phyloP scores from a whole-genome alignment of 2,329 filamentous ascomycete species.

The Xylariaceae sp. region DNA sequence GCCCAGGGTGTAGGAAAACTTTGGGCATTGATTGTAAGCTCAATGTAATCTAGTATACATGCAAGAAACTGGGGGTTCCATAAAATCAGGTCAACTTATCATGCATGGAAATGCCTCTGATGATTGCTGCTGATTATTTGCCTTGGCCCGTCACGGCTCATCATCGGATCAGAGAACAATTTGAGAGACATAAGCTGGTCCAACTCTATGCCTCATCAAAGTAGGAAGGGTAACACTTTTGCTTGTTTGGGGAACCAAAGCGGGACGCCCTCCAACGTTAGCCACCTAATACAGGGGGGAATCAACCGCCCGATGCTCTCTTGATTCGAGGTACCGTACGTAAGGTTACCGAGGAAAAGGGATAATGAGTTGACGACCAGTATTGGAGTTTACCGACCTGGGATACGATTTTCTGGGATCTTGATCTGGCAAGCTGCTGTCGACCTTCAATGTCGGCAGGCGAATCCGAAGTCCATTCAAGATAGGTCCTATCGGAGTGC shows the following conservation, averaged over 20 bases:
- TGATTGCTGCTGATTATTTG: constrained; percentile 1
- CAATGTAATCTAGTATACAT: constrained; percentile 17
- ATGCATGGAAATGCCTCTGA: constrained; percentile 11
- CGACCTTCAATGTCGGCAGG: neutral
- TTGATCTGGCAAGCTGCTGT: neutral
- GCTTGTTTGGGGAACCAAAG: neutral
- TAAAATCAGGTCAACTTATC: constrained; percentile 13
- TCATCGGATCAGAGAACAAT: constrained; percentile 8
- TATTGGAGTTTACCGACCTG: neutral
- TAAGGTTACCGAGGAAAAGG: neutral
- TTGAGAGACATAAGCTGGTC: neutral
- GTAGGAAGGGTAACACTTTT: neutral
- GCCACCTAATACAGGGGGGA: neutral
- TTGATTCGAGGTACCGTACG: neutral
- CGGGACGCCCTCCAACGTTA: neutral
- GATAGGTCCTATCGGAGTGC: neutral
- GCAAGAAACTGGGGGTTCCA: constrained; percentile 15
- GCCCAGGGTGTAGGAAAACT: neutral
- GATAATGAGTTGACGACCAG: neutral
- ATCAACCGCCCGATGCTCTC: neutral
- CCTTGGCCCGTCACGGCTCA: neutral
- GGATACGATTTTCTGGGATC: neutral
- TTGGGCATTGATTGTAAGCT: constrained; percentile 11
- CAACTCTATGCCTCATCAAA: neutral
- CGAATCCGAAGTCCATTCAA: neutral